Base-by-base conservation (phyloP, 176 grass and related monocot species). In the Carex pumila region DNA sequence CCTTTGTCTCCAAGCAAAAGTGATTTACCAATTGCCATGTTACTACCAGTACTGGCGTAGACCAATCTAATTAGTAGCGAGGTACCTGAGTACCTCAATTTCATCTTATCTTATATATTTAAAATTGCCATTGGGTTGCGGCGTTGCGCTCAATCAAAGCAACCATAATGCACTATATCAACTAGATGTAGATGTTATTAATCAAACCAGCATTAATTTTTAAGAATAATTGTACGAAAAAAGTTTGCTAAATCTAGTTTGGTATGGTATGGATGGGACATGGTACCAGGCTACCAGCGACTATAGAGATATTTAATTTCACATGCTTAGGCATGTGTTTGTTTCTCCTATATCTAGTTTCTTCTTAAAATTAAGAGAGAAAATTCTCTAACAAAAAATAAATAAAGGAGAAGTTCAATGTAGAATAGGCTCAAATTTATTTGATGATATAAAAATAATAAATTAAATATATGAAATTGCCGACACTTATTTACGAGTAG, bases 1-100 rank as follows among this genome's bases (percentile, higher is more conserved):
- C 7, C 79, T 64, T 81, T 81, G 79, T 60, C 79, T 13, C 61
- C 14, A 81, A 81, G 79, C 79, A 81, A 65, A 61, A 65, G n/a
- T 34, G 34, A 81, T 41, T 12, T 36, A 36, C 34, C 34, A 36
- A 36, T 36, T 79, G 4, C 22, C 56, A 81, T 73, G 39, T 49
- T 25, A 25, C 25, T 22, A 49, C 71, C 2, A 0, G 14, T 34
- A 67, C 64, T 62, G 0, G 0, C 1, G 10, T 3, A 62, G 7
- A 36, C 29, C 34, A 30, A 66, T 34, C 11, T 32, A 66, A 34
- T 37, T 37, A 61, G 22, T 61, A 25, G 25, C 25, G 0, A 2
- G 18, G 59, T 19, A 61, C 59, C 59, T 61, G 18, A 47, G 59
- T 22, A 22, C 59, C 59, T 61, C 19, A 70, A 66, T 54, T 32